These are phyloP conservation scores for Aaosphaeria arxii DNA, from an alignment of 2,329 filamentous ascomycete species.

Conservation along the genomic window DNA sequence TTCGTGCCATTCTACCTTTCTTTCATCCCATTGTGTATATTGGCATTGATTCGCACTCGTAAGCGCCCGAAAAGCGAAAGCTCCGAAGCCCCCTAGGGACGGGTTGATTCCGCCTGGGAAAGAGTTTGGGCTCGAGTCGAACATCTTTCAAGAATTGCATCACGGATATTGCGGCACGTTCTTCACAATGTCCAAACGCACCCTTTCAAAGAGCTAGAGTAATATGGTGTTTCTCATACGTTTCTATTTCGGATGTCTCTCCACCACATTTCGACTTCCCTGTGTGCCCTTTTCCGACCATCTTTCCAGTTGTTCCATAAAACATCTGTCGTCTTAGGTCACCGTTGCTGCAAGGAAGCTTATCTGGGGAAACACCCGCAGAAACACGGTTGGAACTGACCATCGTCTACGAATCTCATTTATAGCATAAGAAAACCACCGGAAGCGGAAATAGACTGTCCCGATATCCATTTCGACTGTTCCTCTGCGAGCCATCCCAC, in stretches of 20 bases:
- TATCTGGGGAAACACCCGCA: slow-evolving; percentile 14
- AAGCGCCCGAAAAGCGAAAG: no score
- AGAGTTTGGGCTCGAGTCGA: background rate
- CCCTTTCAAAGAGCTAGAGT: no score
- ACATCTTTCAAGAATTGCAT: background rate
- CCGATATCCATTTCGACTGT: slow-evolving; percentile 43
- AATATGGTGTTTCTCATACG: slow-evolving; percentile 1
- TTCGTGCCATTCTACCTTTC: no score
- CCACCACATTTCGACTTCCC: slow-evolving; percentile 1
- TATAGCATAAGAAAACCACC: slow-evolving; percentile 44
- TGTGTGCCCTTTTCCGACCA: background rate
- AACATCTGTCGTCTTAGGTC: slow-evolving; percentile 29
- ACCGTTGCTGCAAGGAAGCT: slow-evolving; percentile 9
- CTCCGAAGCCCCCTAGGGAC: no score
- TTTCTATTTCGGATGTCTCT: slow-evolving; percentile 1
- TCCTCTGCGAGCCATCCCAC: slow-evolving; percentile 55
- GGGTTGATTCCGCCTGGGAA: no score
- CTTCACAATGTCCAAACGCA: no score
- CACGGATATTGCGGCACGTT: background rate
- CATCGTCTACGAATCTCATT: slow-evolving; percentile 4
- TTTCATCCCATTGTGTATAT: no score
- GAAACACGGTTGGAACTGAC: slow-evolving; percentile 14
- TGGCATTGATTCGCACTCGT: no score
- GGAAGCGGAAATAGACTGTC: slow-evolving; percentile 55
- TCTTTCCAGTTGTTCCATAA: slow-evolving; percentile 10